Conservation (phyloP, 2,329 filamentous ascomycete species). For the Aspergillus latus region DNA sequence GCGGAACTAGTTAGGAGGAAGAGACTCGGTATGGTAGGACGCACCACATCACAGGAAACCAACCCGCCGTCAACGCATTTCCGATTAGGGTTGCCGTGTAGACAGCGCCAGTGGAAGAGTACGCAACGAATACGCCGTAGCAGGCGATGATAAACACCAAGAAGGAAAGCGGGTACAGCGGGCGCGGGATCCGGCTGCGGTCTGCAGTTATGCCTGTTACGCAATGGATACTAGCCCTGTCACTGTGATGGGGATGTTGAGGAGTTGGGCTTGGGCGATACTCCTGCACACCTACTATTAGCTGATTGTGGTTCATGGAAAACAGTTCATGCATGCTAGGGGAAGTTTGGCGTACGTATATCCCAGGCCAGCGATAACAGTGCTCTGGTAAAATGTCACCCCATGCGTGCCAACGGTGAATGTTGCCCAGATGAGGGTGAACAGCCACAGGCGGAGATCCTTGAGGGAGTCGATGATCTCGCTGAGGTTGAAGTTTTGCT, state of each 20-base stretch:
- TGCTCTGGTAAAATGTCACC: conserved; percentile 46
- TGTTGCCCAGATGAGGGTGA: conserved; percentile 48
- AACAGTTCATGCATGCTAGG: neutral
- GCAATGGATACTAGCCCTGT: conserved; percentile 46
- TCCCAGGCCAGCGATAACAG: conserved; percentile 43
- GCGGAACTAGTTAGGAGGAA: neutral
- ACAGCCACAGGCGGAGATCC: conserved; percentile 47
- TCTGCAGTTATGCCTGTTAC: conserved; percentile 46
- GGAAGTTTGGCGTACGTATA: conserved; percentile 38
- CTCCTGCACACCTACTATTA: neutral
- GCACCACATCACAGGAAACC: conserved; percentile 53
- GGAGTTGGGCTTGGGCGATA: conserved; percentile 40
- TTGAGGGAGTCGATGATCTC: conserved; percentile 44
- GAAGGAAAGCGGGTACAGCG: conserved; percentile 47
- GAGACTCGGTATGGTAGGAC: neutral
- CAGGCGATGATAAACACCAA: conserved; percentile 47
- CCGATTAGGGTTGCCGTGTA: conserved; percentile 51
- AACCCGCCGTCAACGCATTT: conserved; percentile 44
- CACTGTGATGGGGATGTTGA: conserved; percentile 51
- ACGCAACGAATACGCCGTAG: conserved; percentile 49
- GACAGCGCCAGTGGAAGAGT: conserved; percentile 48
- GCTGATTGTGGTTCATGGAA: neutral
- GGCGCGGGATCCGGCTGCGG: conserved; percentile 45
- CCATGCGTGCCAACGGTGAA: conserved; percentile 50
- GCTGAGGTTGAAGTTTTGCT: conserved; percentile 42